phyloP scores from a whole-genome alignment of 805 yeast genomes.

The Hanseniaspora lindneri region DNA sequence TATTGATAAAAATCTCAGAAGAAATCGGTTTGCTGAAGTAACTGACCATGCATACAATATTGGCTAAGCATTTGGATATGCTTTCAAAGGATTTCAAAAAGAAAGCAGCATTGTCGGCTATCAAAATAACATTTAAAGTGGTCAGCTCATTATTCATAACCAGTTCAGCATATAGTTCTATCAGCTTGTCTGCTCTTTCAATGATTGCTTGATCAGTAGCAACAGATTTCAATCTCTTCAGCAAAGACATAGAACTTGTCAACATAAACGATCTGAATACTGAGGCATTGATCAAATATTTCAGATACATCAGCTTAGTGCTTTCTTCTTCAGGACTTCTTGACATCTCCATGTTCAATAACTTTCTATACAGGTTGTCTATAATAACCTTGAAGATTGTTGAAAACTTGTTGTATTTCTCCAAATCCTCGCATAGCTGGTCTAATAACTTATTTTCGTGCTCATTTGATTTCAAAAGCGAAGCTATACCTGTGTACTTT shows the following conservation, averaged over 20 bases:
- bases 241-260: constrained; percentile 3
- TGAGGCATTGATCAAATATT: constrained; percentile 10
- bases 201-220: not conserved
- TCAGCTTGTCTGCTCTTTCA: not conserved
- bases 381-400: constrained; percentile 9
- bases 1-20: not conserved
- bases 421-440: not conserved
- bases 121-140: constrained; percentile 1
- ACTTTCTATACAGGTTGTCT: not conserved
- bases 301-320: not conserved
- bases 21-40: not conserved
- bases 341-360: not conserved
- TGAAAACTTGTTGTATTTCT: constrained; percentile 1
- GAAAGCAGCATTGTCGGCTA: not conserved
- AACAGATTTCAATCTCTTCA: not conserved
- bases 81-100: constrained; percentile 6
- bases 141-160: constrained; percentile 1
- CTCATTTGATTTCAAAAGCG: not conserved
- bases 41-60: not conserved
- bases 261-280: constrained; percentile 7
- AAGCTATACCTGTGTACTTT: not conserved
- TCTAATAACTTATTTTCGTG: not conserved
- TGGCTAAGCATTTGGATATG: not conserved
- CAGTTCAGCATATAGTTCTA: not conserved
- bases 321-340: not conserved